Evolutionary conservation across 805 yeast species (phyloP).

Genomic region (Blastobotrys terrestris): DNA sequence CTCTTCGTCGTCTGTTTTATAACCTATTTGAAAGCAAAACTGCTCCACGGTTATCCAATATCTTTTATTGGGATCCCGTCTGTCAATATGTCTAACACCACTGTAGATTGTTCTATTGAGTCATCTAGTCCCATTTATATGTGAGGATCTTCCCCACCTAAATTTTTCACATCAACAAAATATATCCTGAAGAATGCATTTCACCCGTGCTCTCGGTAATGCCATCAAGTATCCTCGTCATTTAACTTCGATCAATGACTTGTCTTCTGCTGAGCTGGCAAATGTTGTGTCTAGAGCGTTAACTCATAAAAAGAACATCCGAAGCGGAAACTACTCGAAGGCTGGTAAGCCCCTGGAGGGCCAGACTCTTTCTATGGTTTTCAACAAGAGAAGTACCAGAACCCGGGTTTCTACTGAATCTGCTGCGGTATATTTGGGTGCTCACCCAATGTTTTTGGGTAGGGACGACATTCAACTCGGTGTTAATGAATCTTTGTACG

Average conservation of each 20-base stretch:
- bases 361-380: conserved; percentile 73
- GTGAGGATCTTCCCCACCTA: too few relatives aligned
- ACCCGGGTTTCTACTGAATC: conserved; percentile 94
- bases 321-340: conserved; percentile 40
- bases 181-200: not conserved
- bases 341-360: conserved; percentile 60
- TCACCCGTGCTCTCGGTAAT: not conserved
- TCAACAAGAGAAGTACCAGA: conserved; percentile 90
- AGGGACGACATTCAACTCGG: conserved; percentile 96
- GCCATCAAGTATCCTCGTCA: conserved; percentile 46
- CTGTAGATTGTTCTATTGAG: too few relatives aligned
- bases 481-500: conserved; percentile 85
- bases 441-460: conserved; percentile 93
- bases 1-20: too few relatives aligned
- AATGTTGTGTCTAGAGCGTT: conserved; percentile 70
- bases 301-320: conserved; percentile 56
- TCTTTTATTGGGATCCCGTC: too few relatives aligned
- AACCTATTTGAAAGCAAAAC: too few relatives aligned
- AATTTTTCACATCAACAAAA: not conserved
- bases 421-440: conserved; percentile 89
- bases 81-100: too few relatives aligned
- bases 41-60: too few relatives aligned
- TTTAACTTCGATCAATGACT: conserved; percentile 73
- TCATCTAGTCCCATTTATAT: too few relatives aligned
- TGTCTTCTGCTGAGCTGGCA: conserved; percentile 64